phyloP scores from a whole-genome alignment of 2,329 filamentous ascomycete species.

The Ascochyta viciae-villosae region DNA sequence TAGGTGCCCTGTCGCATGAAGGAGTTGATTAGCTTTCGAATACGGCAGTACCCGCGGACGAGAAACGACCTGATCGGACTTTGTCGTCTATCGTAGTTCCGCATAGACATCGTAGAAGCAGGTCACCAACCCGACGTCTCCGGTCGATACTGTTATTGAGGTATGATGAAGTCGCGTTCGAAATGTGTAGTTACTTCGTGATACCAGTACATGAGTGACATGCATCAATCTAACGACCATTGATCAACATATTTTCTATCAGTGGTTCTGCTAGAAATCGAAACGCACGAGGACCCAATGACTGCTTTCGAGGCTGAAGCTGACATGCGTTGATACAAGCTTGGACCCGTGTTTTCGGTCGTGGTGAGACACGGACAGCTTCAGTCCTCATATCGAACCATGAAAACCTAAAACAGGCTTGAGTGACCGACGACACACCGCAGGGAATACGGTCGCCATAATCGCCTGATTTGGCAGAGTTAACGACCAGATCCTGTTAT shows the following conservation, averaged over 20 bases:
- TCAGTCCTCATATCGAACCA: not conserved
- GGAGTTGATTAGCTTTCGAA: not conserved
- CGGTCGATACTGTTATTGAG: not conserved
- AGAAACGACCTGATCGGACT: not conserved
- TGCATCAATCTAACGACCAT: not conserved
- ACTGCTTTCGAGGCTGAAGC: not conserved
- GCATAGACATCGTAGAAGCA: not conserved
- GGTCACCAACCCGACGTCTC: too few species aligned
- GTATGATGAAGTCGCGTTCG: not conserved
- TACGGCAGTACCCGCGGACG: constrained; percentile 3
- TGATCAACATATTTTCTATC: not conserved
- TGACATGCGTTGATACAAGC: constrained; percentile 10
- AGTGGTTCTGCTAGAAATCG: not conserved
- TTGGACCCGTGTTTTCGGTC: not conserved
- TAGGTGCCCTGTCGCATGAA: not conserved
- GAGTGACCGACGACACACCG: not conserved
- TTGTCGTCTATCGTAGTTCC: not conserved
- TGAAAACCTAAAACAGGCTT: not conserved
- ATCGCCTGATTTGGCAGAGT: not conserved
- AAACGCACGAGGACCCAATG: not conserved
- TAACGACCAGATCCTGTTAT: not conserved
- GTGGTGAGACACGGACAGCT: constrained; percentile 12
- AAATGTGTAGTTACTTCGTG: not conserved
- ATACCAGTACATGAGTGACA: not conserved
- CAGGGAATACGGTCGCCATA: not conserved